Percentiles rank a stretch among this genome's conserved stretches.
Conservation (phyloP, 1,284 basidiomycete genomes). For the Apiotrichum gamsii region DNA sequence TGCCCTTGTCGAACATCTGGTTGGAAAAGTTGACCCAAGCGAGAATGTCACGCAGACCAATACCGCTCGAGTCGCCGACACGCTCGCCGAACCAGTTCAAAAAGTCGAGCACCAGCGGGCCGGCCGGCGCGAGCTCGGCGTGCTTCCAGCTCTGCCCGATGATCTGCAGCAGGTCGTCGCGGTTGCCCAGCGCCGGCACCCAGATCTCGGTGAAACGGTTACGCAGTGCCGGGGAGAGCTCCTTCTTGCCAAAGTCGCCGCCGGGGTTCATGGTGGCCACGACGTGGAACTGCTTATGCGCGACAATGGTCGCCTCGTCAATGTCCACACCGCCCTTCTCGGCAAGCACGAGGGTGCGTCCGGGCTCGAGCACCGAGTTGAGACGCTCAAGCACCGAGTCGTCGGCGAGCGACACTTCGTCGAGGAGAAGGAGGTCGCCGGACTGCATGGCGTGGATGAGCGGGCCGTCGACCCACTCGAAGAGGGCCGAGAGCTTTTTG, state of each 20-base stretch:
- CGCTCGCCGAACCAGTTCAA: slow-evolving; percentile 68
- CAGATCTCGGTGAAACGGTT: slow-evolving; percentile 99
- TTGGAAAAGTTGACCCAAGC: slow-evolving; percentile 92
- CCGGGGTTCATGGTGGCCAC: slow-evolving; percentile 99
- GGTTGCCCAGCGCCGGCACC: slow-evolving; percentile 81
- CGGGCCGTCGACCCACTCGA: slow-evolving; percentile 96
- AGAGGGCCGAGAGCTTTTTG: slow-evolving; percentile 60
- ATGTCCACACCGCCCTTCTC: slow-evolving; percentile 77
- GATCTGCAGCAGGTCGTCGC: slow-evolving; percentile 72
- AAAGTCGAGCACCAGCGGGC: slow-evolving; percentile 68
- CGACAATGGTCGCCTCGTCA: slow-evolving; percentile 63
- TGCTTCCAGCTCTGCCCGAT: slow-evolving; percentile 66
- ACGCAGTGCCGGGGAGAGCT: slow-evolving; percentile 89
- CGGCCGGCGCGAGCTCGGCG: slow-evolving; percentile 57
- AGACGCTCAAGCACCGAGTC: slow-evolving; percentile 96
- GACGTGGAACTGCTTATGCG: slow-evolving; percentile 70
- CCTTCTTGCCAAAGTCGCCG: slow-evolving; percentile 98
- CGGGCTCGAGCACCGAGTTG: slow-evolving; percentile 92
- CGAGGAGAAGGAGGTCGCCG: slow-evolving; percentile 83
- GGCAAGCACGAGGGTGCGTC: slow-evolving; percentile 81
- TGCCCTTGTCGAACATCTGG: slow-evolving; percentile 49
- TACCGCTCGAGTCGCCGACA: slow-evolving; percentile 56
- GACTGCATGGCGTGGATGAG: slow-evolving; percentile 83
- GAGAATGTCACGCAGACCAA: slow-evolving; percentile 82
- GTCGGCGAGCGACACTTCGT: slow-evolving; percentile 96